phyloP scores from a whole-genome alignment of 371 early-diverging fungal genomes.

The Mortierella sp. region DNA sequence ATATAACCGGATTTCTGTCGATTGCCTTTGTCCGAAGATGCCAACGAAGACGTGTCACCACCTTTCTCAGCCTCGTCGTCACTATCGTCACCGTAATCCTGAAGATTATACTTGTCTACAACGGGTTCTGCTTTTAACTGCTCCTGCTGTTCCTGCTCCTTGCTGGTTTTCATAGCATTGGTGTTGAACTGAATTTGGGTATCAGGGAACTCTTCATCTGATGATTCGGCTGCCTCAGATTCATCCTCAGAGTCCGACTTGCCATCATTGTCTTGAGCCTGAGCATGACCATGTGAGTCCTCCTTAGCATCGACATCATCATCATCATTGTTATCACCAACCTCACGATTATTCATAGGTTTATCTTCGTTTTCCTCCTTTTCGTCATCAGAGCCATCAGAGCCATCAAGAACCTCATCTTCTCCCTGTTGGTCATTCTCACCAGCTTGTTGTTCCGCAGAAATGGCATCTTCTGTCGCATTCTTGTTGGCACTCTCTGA shows the following conservation, averaged over 20 bases:
- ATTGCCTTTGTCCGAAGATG: constrained; percentile 26
- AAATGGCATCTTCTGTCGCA: constrained; percentile 10
- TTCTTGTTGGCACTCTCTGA: constrained; percentile 12
- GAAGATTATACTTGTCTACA: constrained; percentile 77
- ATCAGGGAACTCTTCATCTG: constrained; percentile 69
- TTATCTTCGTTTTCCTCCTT: constrained; percentile 29
- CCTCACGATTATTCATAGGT: constrained; percentile 5
- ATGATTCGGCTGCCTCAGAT: constrained; percentile 57
- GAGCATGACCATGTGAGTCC: constrained; percentile 17
- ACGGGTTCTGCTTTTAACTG: constrained; percentile 5
- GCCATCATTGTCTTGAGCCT: constrained; percentile 12
- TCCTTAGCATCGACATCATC: constrained; percentile 38
- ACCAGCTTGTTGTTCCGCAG: constrained; percentile 8
- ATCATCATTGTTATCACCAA: constrained; percentile 25
- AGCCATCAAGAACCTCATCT: constrained; percentile 14
- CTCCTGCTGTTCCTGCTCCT: constrained; percentile 13
- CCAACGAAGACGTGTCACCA: constrained; percentile 38
- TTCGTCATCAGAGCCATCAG: constrained; percentile 40
- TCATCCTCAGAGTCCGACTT: constrained; percentile 49
- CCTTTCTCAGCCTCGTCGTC: constrained; percentile 57
- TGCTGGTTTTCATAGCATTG: constrained; percentile 10
- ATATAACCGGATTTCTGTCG: constrained; percentile 43
- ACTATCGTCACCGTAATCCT: constrained; percentile 76
- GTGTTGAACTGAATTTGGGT: constrained; percentile 62
- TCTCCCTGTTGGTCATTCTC: constrained; percentile 28